These are phyloP conservation scores for Rhodotorula sp. DNA, from an alignment of 1,284 basidiomycete genomes.

Conservation along the genomic window DNA sequence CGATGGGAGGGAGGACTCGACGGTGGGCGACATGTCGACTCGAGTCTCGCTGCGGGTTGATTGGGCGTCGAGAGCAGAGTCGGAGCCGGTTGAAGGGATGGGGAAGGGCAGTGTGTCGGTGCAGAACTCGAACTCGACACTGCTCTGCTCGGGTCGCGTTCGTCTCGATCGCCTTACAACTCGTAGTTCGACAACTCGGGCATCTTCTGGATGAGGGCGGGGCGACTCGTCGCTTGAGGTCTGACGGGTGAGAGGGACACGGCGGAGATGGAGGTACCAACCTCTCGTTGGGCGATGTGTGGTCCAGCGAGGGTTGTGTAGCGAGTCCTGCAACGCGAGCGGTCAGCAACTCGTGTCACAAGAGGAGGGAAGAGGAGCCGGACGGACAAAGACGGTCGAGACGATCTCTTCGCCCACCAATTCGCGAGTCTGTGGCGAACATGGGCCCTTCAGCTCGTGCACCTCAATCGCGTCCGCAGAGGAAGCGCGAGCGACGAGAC, in stretches of 20 bases:
- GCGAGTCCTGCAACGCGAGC: conserved; percentile 19
- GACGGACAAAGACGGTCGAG: conserved; percentile 15
- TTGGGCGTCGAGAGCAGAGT: too few relatives aligned
- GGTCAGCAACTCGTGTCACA: background rate
- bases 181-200: conserved; percentile 7
- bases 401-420: conserved; percentile 21
- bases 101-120: background rate
- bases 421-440: conserved; percentile 1
- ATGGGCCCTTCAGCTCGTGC: too few relatives aligned
- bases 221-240: too few relatives aligned
- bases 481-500: too few relatives aligned
- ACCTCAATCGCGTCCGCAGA: too few relatives aligned
- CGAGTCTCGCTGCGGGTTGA: background rate
- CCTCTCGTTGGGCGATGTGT: conserved; percentile 6
- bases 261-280: conserved; percentile 18
- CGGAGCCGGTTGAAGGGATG: background rate
- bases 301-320: conserved; percentile 9
- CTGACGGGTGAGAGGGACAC: background rate
- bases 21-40: background rate
- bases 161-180: background rate
- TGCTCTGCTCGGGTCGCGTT: background rate
- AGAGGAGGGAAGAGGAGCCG: too few relatives aligned
- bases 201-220: background rate
- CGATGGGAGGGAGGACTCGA: background rate
- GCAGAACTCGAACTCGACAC: background rate